Evolutionary conservation across 495 filamentous ascomycete species (phyloP), one percentile per base, ranked within the genome.

Genomic region (Parmelia sp.): DNA sequence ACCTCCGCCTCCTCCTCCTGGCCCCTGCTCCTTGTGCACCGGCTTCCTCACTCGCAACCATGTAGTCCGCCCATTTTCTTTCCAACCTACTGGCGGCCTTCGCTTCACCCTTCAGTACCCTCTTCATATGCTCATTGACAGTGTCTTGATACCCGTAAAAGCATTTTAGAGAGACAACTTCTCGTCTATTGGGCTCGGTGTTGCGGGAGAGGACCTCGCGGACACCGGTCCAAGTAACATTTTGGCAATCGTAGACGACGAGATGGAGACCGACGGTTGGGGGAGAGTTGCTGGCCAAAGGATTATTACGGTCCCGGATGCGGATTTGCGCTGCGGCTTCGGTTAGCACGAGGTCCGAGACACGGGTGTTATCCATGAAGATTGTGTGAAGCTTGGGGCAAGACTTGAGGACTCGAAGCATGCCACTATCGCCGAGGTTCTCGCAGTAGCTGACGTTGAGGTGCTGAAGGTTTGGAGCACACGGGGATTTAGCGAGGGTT

Each of bases 141-240:
- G 92, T 96, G 73, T 88, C 88, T 76, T 98, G 94, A 86, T 90
- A 97, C 25, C 87, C 90, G 73, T 96, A 93, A 78, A 91, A 97
- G 74, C 91, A 96, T 74, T 96, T 96, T 45, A 98, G 80, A 23
- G 83, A 77, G 60, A 97, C 89, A 59, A 96, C 84, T 68, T 94
- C 86, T 6, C 81, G 83, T 35, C 67, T 59, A 25, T 71, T 66
- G 35, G 67, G 75, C 66, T 90, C 87, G 1, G 90, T 82, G 68
- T 98, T 98, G 61, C 89, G 86, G 10, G 83, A 90, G 1, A 98
- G 77, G 27, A 97, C 82, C 72, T 96, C 91, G 44, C 88, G 88
- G 45, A 97, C 81, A 19, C 94, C 94, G 21, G 90, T 89, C 95
- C 94, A 97, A 7, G 92, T 96, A 15, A 98, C 84, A 66, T 88